Percentiles rank a stretch among this genome's conserved stretches.
Conservation (phyloP, 2,329 filamentous ascomycete species). For the Monilinia aucupariae region DNA sequence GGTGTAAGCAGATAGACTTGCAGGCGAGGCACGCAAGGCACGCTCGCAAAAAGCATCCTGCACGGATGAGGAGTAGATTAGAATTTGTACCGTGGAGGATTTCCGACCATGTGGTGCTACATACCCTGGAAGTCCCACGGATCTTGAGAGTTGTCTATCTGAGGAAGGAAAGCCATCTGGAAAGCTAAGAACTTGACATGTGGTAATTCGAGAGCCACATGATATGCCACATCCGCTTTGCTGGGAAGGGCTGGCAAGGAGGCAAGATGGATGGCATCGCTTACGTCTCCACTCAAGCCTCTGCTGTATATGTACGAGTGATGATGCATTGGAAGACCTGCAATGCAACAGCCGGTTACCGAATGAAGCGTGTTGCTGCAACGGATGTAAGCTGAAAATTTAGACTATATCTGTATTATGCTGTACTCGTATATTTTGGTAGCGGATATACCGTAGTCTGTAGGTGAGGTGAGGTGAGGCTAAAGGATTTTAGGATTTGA, state of each 20-base stretch:
- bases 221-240: slow-evolving; percentile 11
- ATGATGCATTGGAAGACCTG: background rate
- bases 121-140: background rate
- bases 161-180: background rate
- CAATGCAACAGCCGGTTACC: slow-evolving; percentile 3
- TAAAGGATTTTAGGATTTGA: background rate
- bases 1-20: background rate
- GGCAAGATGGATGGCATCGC: background rate
- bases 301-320: background rate
- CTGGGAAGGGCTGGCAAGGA: slow-evolving; percentile 1
- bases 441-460: background rate
- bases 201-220: slow-evolving; percentile 1
- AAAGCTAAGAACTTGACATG: background rate
- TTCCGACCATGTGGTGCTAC: too few relatives aligned
- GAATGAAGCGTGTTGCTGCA: slow-evolving; percentile 7
- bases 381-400: background rate
- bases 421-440: background rate
- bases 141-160: background rate
- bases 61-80: background rate
- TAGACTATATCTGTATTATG: background rate
- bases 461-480: background rate
- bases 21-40: background rate
- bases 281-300: slow-evolving; percentile 1
- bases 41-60: background rate
- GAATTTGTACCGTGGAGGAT: background rate